Evolutionary conservation across 441 rosid genomes (phyloP), one percentile per base, ranked within the genome.

Genomic region (Gossypium davidsonii): DNA sequence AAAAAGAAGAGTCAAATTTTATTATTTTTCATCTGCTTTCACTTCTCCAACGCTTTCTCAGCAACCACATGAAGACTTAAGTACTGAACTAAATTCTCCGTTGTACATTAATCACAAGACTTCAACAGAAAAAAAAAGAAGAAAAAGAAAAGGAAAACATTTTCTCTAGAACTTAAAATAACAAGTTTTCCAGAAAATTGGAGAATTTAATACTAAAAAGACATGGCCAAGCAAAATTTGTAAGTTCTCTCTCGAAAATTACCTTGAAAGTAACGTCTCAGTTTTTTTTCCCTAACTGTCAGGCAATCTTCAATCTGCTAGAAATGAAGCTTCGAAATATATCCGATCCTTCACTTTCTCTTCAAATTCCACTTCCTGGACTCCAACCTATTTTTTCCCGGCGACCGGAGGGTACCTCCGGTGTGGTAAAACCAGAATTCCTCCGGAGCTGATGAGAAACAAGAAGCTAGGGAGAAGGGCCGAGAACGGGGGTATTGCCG

Each of bases 401-500:
- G 63, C 67, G 9, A 74, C 42, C 70, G 74, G 72, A 77, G 55
- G 8, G n/a, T 49, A 53, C 23, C 49, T 25, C 84, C 76, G 73
- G 66, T 68, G 44, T 71, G 28, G 52, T 67, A 65, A 21, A 58
- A 71, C 48, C 70, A 67, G 46, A 46, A 53, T 34, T 52, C 68
- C 68, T 26, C 75, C 76, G 53, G 81, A 72, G 4, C 48, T 6
- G 25, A 37, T 28, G 4, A 26, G 42, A 62, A 25, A 1, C 39
- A 48, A 63, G 44, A 57, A 42, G 37, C 1, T 6, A 6, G 4
- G 31, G 69, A 71, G 70, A 28, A 51, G 77, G 71, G 46, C 48
- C 68, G 79, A 74, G 69, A 76, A 71, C 65, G 12, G 23, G 58
- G 71, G 6, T 11, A 61, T 80, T 66, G 55, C 83, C 86, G 87